Evolutionary conservation across 2,329 filamentous ascomycete species (phyloP).

Genomic region (Phialemoniopsis sp.): DNA sequence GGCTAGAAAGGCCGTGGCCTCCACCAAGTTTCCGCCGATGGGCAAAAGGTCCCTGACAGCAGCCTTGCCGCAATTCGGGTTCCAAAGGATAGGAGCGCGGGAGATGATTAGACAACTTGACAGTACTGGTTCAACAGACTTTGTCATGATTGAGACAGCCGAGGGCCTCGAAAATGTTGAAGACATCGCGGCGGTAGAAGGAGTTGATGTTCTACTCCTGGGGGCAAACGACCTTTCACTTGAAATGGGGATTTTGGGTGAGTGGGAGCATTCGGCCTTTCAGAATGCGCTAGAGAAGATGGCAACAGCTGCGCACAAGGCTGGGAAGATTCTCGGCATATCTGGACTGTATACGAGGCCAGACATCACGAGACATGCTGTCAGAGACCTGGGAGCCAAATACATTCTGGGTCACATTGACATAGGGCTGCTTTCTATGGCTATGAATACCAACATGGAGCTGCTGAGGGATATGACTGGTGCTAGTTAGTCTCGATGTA

Average conservation of each 20-base stretch:
- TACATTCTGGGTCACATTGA: no score
- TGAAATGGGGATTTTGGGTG: constrained; percentile 15
- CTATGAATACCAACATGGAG: no score
- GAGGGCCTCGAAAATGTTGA: constrained; percentile 17
- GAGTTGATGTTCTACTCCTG: constrained; percentile 23
- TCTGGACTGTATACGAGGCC: no score
- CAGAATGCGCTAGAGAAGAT: no score
- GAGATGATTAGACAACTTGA: constrained; percentile 15
- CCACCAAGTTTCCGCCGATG: constrained; percentile 17
- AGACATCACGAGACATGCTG: no score
- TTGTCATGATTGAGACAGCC: constrained; percentile 20
- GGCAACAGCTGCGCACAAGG: no score
- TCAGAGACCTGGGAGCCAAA: no score
- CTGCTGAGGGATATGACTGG: no score
- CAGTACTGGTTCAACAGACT: constrained; percentile 13
- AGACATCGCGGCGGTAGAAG: constrained; percentile 21
- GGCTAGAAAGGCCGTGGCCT: constrained; percentile 16
- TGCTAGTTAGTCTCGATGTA: no score
- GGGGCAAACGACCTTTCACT: constrained; percentile 23
- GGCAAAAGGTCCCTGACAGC: constrained; percentile 18
- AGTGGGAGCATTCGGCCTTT: no score
- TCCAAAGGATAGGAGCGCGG: constrained; percentile 13
- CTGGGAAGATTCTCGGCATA: no score
- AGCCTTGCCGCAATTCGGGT: constrained; percentile 13
- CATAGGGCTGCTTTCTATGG: no score